phyloP scores from a whole-genome alignment of 2,329 filamentous ascomycete species.

The Pleomassaria siparia region DNA sequence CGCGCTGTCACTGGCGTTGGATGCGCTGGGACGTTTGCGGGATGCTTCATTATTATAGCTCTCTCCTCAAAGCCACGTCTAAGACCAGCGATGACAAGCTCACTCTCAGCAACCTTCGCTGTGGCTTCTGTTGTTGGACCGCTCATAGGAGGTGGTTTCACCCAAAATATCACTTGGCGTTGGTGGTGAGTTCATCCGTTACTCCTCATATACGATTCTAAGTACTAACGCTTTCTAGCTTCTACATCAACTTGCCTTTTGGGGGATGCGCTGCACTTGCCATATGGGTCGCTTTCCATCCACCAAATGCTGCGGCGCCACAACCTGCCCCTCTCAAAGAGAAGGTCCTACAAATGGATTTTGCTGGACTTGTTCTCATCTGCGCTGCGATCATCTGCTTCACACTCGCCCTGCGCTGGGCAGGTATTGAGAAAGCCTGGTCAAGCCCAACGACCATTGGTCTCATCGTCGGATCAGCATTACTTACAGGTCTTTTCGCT shows the following conservation, averaged over 20 bases:
- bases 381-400: conserved; percentile 44
- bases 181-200: conserved; percentile 18
- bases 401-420: conserved; percentile 51
- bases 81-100: conserved; percentile 42
- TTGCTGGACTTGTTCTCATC: conserved; percentile 43
- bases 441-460: conserved; percentile 43
- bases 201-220: background rate
- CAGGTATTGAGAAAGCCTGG: conserved; percentile 28
- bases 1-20: conserved; percentile 42
- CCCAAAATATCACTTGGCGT: conserved; percentile 40
- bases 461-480: conserved; percentile 44
- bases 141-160: conserved; percentile 43
- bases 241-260: conserved; percentile 21
- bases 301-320: conserved; percentile 19
- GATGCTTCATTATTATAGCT: conserved; percentile 44
- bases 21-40: conserved; percentile 35
- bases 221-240: conserved; percentile 14
- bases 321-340: conserved; percentile 27
- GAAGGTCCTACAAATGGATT: conserved; percentile 48
- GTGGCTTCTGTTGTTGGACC: conserved; percentile 41
- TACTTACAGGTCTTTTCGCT: conserved; percentile 39
- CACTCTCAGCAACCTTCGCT: conserved; percentile 35
- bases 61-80: conserved; percentile 43
- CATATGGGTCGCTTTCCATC: conserved; percentile 3
- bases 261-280: conserved; percentile 6